Base-by-base conservation (phyloP, 2,329 filamentous ascomycete genomes). In the Claviceps purpurea region DNA sequence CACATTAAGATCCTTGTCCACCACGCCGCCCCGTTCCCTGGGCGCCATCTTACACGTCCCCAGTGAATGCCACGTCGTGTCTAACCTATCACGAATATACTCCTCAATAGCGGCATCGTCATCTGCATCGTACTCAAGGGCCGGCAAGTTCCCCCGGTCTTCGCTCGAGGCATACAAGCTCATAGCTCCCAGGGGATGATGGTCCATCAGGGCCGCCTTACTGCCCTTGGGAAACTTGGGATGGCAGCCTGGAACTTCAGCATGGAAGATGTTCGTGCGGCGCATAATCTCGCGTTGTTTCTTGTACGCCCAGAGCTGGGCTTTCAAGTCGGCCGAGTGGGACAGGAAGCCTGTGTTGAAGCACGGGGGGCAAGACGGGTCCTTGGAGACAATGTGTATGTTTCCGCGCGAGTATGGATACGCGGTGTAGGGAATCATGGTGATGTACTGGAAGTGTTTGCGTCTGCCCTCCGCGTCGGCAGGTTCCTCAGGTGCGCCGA, bases 251-350 rank as follows among this genome's bases (percentile, higher is more conserved):
- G 65, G 60, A 2, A 70, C 43, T 61, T 77, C 70, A 59, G 76
- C 69, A 52, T 69, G 58, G 64, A 75, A 82, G 53, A 72, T 68
- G 2, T 70, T 63, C 59, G 78, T 75, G 14, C 79, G 75, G 2
- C 81, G 74, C 22, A 72, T 67, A 50, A 84, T 73, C 62, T 83
- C 80, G 2, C 81, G 77, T 41, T 73, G 71, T 56, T 75, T 76
- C 65, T 85, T 85, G 68, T 85, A 85, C 1, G 69, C 73, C 79
- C 80, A 84, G 11, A 81, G 57, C 13, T 78, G 73, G 58, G 73
- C 78, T 61, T 76, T 76, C 30, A 82, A 37, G 59, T 84, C 80
- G 24, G 77, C 62, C 1, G 70, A 69, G 24, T 72, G 65, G 6
- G 54, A 50, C n/a, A 62, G 45, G 64, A 74, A 81, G 11, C 79